These are phyloP conservation scores for Eimeria praecox DNA, from an alignment of 169 alveolate species.

Conservation along the genomic window DNA sequence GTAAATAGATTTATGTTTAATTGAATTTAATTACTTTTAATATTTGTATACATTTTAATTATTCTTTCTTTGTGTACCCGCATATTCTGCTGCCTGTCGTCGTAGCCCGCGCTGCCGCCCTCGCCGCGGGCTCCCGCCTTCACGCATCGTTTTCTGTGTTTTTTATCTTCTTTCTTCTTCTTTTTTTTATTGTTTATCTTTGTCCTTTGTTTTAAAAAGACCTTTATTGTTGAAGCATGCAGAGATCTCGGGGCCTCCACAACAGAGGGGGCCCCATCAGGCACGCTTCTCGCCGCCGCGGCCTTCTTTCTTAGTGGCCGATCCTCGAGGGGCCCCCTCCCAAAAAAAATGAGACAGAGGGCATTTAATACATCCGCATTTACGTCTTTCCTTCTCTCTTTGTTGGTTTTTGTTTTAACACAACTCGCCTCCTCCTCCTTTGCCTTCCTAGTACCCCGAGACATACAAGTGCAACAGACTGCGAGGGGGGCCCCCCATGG, in stretches of 20 bases:
- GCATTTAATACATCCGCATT: too few species aligned
- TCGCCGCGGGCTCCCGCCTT: neutral
- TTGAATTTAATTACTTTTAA: too few species aligned
- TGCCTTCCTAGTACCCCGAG: neutral
- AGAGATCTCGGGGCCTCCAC: neutral
- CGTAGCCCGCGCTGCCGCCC: neutral
- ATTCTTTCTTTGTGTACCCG: neutral
- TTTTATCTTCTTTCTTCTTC: neutral
- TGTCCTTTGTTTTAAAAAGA: neutral
- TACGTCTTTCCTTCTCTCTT: neutral
- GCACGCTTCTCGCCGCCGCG: neutral
- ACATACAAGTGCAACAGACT: neutral
- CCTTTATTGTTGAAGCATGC: neutral
- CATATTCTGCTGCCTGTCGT: neutral
- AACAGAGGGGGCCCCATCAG: neutral
- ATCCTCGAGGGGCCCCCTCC: slow-evolving; percentile 6
- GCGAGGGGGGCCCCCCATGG: neutral
- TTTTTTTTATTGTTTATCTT: neutral
- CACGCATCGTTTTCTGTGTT: neutral
- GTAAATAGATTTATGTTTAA: too few species aligned
- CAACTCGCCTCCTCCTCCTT: neutral
- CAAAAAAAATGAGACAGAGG: neutral
- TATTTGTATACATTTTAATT: neutral
- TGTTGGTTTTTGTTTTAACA: neutral
- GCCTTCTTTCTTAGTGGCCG: slow-evolving; percentile 5